Evolutionary conservation across 78 protist species (phyloP).

Genomic region (Dictyostelium firmibasis): DNA sequence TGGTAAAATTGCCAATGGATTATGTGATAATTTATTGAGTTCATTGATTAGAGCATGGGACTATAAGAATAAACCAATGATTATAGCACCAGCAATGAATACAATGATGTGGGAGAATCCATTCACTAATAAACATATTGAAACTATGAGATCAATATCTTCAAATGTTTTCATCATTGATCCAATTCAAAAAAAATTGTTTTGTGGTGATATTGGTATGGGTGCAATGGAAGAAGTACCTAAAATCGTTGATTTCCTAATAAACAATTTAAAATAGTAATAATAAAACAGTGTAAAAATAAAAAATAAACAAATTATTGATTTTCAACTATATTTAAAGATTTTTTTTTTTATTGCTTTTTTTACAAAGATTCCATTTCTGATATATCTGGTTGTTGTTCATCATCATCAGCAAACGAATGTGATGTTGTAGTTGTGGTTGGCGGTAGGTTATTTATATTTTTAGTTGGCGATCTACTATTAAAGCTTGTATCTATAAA

Average conservation of each 20-base stretch:
- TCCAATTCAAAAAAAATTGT: conserved; percentile 87
- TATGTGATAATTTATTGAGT: conserved; percentile 90
- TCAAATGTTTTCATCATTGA: conserved; percentile 52
- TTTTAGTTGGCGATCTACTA: not conserved
- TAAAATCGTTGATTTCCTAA: not conserved
- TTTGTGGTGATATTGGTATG: conserved; percentile 91
- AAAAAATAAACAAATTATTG: not conserved
- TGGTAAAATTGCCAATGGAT: conserved; percentile 91
- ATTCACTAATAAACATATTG: conserved; percentile 85
- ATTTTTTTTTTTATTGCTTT: not conserved
- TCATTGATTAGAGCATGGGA: conserved; percentile 90
- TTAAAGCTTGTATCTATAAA: not conserved
- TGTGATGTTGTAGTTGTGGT: not conserved
- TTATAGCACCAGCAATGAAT: conserved; percentile 97
- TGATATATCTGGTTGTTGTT: not conserved
- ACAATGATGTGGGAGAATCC: conserved; percentile 95
- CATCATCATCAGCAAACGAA: not conserved
- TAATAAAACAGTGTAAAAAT: too few relatives aligned
- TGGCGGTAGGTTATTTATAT: not conserved
- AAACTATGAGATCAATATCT: not conserved
- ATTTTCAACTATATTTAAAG: not conserved
- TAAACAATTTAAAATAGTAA: not conserved
- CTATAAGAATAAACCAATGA: conserved; percentile 42
- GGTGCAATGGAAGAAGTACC: conserved; percentile 38
- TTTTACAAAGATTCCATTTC: not conserved